Base-by-base conservation (phyloP, 352 stramenopile genomes). In the Globisporangium cederbergense region DNA sequence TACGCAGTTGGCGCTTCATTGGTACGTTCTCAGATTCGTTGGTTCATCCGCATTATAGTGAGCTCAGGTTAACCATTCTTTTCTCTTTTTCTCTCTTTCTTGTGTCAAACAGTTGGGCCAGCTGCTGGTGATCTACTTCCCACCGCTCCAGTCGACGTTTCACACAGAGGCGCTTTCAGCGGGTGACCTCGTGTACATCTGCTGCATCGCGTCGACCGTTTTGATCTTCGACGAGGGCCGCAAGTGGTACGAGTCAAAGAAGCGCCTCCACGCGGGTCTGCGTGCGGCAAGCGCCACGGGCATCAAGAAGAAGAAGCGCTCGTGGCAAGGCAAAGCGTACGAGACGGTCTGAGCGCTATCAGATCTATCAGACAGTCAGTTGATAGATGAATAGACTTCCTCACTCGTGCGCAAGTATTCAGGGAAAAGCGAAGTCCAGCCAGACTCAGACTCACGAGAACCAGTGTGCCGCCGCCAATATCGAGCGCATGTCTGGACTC, bases 41-140 rank as follows among this genome's bases (percentile, higher is more conserved):
- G 51, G 20, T 18, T 20, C 10, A 32, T 13, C 0, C 14, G 16
- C 13, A 10, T 13, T 13, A 43, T 9, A 6, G 8, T 42, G 10
- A 18, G 22, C 10, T 43, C 9, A 28, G 18, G 16, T 32, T 58
- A 13, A 58, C 52, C 30, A 58, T 46, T 32, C 60, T 10, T 42
- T 9, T 25, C 20, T 58, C 6, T 75, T 11, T 58, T 11, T 58
- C 6, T 75, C 25, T 53, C 10, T 43, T 50, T 38, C 22, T 58
- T 46, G 34, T 25, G 56, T 32, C 2, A 18, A 13, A 18, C 7
- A 84, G 76, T 54, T 98, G 16, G 97, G 97, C 1, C 97, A 99
- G 74, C 79, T 99, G 18, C 67, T 97, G 7, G 95, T 99, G 25
- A 98, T 99, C 57, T 99, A 99, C 78, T 95, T 98, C 58, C 85